Conservation (phyloP, 768 basidiomycete species). For the Boletus tomentosulus region DNA sequence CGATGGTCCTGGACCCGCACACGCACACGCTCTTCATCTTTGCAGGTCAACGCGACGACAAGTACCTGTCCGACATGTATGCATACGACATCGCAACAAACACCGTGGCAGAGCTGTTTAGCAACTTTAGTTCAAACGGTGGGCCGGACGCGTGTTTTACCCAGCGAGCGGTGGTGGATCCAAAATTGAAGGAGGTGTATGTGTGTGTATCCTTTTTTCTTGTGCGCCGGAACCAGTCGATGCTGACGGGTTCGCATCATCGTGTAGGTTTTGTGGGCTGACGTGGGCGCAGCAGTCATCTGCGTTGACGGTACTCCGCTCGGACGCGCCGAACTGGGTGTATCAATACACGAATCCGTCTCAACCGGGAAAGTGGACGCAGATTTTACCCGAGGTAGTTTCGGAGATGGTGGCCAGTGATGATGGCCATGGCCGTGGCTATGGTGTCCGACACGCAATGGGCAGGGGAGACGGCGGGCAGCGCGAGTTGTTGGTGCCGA, state of each 20-base stretch:
- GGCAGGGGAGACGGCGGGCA: constrained; percentile 1
- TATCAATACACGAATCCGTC: constrained; percentile 52
- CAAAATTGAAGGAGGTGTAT: constrained; percentile 61
- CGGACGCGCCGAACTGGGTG: constrained; percentile 60
- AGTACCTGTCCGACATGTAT: constrained; percentile 73
- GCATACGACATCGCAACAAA: constrained; percentile 59
- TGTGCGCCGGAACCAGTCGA: background rate
- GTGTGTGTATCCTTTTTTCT: constrained; percentile 43
- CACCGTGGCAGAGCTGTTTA: constrained; percentile 56
- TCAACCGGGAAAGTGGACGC: constrained; percentile 62
- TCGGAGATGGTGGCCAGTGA: background rate
- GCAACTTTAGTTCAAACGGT: constrained; percentile 55
- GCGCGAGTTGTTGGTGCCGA: constrained; percentile 37
- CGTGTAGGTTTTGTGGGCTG: constrained; percentile 57
- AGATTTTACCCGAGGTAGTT: constrained; percentile 42
- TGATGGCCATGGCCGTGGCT: background rate
- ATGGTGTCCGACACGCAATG: background rate
- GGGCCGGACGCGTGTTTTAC: constrained; percentile 74
- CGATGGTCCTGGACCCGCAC: constrained; percentile 70
- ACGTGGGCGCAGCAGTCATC: constrained; percentile 39
- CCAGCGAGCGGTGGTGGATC: constrained; percentile 68
- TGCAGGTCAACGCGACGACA: constrained; percentile 66
- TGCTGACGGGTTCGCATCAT: background rate
- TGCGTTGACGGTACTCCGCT: constrained; percentile 39
- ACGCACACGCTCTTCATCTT: constrained; percentile 64